Conservation (phyloP, 306 rosid genomes). For the Clitoria ternatea region DNA sequence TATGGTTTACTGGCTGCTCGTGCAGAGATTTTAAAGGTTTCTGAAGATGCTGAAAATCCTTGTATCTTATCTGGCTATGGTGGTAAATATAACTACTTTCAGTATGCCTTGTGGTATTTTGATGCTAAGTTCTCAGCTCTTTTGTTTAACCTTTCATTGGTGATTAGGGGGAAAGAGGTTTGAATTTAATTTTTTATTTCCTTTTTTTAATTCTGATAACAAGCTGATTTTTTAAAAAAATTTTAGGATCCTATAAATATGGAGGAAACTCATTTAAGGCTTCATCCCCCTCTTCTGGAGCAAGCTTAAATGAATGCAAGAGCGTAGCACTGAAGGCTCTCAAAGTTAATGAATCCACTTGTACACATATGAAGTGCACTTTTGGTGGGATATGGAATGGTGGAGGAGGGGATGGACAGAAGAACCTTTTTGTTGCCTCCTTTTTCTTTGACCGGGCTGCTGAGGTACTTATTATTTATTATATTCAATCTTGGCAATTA, state of each 20-base stretch:
- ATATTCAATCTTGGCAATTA: no score
- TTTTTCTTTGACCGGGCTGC: constrained; percentile 99
- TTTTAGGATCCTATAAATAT: constrained; percentile 61
- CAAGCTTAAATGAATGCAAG: constrained; percentile 75
- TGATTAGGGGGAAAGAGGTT: not conserved
- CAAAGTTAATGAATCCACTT: constrained; percentile 63
- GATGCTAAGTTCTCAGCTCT: constrained; percentile 8
- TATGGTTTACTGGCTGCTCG: constrained; percentile 97
- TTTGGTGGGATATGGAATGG: constrained; percentile 98
- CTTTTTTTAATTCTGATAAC: not conserved
- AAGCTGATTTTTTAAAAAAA: not conserved
- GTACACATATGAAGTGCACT: constrained; percentile 93
- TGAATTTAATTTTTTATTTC: not conserved
- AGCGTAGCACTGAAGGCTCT: constrained; percentile 64
- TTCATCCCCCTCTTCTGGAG: constrained; percentile 58
- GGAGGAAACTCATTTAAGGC: constrained; percentile 72
- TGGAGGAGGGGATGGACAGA: constrained; percentile 97
- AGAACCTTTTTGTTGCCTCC: constrained; percentile 88
- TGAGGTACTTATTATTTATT: constrained; percentile 59
- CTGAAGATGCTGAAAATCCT: constrained; percentile 68
- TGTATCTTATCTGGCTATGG: constrained; percentile 73
- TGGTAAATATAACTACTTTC: constrained; percentile 53
- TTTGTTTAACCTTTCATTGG: constrained; percentile 4
- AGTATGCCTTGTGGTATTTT: not conserved
- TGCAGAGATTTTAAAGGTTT: constrained; percentile 80